phyloP scores from a whole-genome alignment of 2,329 filamentous ascomycete genomes.

The Diaporthe sp. region DNA sequence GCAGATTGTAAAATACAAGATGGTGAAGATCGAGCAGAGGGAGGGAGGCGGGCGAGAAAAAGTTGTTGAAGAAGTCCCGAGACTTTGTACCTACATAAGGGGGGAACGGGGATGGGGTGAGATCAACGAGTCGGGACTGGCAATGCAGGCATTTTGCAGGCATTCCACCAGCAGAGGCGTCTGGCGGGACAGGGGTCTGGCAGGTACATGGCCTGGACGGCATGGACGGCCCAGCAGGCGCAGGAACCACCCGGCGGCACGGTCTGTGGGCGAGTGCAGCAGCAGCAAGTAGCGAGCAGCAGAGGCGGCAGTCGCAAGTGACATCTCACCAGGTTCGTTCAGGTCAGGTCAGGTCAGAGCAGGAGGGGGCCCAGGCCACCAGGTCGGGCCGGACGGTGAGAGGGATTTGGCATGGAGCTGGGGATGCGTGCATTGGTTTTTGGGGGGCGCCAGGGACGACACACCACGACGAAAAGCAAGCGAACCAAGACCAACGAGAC shows the following conservation, averaged over 20 bases:
- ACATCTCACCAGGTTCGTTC: neutral
- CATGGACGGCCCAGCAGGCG: slow-evolving; percentile 21
- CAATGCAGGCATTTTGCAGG: slow-evolving; percentile 26
- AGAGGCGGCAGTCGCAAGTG: slow-evolving; percentile 1
- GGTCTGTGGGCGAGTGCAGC: neutral
- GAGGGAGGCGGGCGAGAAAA: slow-evolving; percentile 29
- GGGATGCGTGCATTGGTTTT: slow-evolving; percentile 4
- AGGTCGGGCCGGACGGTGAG: slow-evolving; percentile 25
- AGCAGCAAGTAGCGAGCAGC: neutral
- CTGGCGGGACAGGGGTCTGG: slow-evolving; percentile 21
- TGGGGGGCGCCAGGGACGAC: neutral
- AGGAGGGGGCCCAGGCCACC: slow-evolving; percentile 5
- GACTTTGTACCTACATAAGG: slow-evolving; percentile 41
- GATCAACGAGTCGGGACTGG: slow-evolving; percentile 33
- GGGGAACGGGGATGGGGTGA: slow-evolving; percentile 24
- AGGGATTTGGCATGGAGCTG: neutral
- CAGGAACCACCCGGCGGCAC: slow-evolving; percentile 15
- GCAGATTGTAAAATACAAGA: slow-evolving; percentile 28
- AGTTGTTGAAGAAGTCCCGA: slow-evolving; percentile 30
- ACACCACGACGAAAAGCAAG: slow-evolving; percentile 9
- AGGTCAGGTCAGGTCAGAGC: neutral
- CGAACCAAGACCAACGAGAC: slow-evolving; percentile 13
- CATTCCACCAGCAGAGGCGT: slow-evolving; percentile 7
- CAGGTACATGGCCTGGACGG: slow-evolving; percentile 18
- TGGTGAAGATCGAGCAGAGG: slow-evolving; percentile 16